phyloP scores from a whole-genome alignment of 2,329 filamentous ascomycete species.

The Fusarium buharicum region DNA sequence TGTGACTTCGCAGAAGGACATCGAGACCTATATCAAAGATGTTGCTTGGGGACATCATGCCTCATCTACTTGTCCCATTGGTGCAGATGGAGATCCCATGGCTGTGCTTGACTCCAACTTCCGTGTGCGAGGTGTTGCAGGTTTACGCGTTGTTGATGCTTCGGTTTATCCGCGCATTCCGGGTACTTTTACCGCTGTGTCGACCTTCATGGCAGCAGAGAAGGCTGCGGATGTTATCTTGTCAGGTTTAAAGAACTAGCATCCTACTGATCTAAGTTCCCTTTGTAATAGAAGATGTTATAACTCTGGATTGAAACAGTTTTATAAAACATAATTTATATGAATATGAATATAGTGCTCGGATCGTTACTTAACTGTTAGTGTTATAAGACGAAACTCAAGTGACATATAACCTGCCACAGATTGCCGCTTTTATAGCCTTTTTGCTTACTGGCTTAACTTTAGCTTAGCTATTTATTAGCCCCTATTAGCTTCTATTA shows the following conservation, averaged over 20 bases:
- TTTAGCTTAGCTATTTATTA: too few species aligned
- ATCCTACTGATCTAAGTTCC: too few species aligned
- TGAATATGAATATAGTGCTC: too few species aligned
- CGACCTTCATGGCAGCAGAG: constrained; percentile 49
- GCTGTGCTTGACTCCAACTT: constrained; percentile 62
- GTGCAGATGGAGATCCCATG: constrained; percentile 46
- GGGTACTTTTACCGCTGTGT: constrained; percentile 49
- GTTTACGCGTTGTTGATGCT: constrained; percentile 59
- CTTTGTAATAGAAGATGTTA: too few species aligned
- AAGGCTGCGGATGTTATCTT: constrained; percentile 50
- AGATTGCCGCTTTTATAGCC: too few species aligned
- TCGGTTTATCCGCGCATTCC: constrained; percentile 56
- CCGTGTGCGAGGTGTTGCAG: constrained; percentile 57
- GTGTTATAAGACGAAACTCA: too few species aligned
- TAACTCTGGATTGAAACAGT: too few species aligned
- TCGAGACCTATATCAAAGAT: constrained; percentile 45
- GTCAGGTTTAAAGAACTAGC: constrained; percentile 15
- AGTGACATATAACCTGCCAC: too few species aligned
- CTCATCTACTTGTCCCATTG: constrained; percentile 49
- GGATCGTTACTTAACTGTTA: too few species aligned
- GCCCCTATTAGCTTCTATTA: too few species aligned
- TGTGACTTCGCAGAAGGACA: constrained; percentile 29
- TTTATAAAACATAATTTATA: too few species aligned
- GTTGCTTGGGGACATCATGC: constrained; percentile 51
- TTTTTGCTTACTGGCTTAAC: too few species aligned